phyloP scores from a whole-genome alignment of 345 rosid genomes.

The Pugionium dolabratum region DNA sequence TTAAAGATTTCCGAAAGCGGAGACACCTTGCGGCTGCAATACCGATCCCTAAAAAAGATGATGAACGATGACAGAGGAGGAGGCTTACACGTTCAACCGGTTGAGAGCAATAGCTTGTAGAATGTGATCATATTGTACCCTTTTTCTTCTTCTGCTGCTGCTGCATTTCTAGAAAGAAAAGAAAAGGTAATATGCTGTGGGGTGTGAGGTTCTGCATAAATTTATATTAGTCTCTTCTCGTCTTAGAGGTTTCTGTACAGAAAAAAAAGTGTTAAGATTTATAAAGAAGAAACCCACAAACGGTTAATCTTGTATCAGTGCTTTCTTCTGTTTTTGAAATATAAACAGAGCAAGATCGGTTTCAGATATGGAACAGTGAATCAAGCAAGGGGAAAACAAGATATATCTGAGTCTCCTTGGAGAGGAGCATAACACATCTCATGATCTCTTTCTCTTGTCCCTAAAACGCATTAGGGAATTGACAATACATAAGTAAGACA shows the following conservation, averaged over 20 bases:
- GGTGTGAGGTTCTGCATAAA: constrained; percentile 29
- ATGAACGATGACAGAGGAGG: constrained; percentile 52
- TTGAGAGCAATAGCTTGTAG: constrained; percentile 59
- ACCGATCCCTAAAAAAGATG: constrained; percentile 82
- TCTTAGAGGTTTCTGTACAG: too few species aligned
- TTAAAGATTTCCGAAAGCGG: constrained; percentile 78
- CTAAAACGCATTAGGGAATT: constrained; percentile 67
- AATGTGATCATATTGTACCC: constrained; percentile 18
- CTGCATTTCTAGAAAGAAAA: constrained; percentile 32
- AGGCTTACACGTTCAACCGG: constrained; percentile 45
- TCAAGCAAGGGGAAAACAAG: constrained; percentile 76
- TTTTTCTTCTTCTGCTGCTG: constrained; percentile 16
- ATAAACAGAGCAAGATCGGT: too few species aligned
- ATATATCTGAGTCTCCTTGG: constrained; percentile 63
- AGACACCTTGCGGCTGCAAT: constrained; percentile 88
- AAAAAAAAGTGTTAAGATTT: too few species aligned
- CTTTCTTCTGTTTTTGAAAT: too few species aligned
- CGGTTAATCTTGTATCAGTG: too few species aligned
- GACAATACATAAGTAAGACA: constrained; percentile 63
- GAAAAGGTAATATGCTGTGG: constrained; percentile 25
- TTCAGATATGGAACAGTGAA: constrained; percentile 42
- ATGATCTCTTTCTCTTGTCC: constrained; percentile 80
- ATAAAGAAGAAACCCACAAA: too few species aligned
- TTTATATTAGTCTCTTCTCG: background rate
- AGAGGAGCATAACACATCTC: constrained; percentile 60